phyloP scores from a whole-genome alignment of 108 stramenopile species.

The Fragilaria crotonensis region DNA sequence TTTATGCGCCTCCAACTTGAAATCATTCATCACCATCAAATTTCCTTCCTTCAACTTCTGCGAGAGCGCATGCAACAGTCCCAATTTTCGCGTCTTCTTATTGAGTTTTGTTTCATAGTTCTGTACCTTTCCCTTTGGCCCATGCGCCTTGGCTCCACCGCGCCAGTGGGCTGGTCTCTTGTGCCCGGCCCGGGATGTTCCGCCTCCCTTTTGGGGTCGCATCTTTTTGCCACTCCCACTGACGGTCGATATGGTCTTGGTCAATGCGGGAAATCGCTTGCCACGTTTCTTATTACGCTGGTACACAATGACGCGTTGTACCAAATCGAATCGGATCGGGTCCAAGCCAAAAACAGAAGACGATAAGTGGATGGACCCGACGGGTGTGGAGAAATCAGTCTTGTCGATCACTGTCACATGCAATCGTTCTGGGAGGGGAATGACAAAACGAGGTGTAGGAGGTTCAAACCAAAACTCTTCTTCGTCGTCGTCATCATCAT shows the following conservation, averaged over 20 bases:
- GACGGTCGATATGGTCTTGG: slow-evolving; percentile 77
- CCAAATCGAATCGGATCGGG: slow-evolving; percentile 70
- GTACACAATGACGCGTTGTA: slow-evolving; percentile 65
- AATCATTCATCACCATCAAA: slow-evolving; percentile 53
- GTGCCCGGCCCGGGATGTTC: slow-evolving; percentile 84
- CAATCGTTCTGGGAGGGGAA: slow-evolving; percentile 74
- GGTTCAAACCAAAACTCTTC: slow-evolving; percentile 1
- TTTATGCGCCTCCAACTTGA: slow-evolving; percentile 57
- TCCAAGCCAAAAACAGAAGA: slow-evolving; percentile 53
- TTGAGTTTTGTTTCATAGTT: slow-evolving; percentile 85
- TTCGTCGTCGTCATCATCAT: slow-evolving; percentile 3
- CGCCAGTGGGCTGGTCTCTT: slow-evolving; percentile 87
- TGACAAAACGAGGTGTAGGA: slow-evolving; percentile 3
- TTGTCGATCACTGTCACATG: slow-evolving; percentile 39
- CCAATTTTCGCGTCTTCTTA: slow-evolving; percentile 74
- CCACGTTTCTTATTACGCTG: slow-evolving; percentile 81
- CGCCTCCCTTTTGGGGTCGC: slow-evolving; percentile 79
- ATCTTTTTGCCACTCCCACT: slow-evolving; percentile 82
- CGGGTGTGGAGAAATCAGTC: slow-evolving; percentile 7
- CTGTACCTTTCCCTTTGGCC: slow-evolving; percentile 65
- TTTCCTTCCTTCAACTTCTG: slow-evolving; percentile 84
- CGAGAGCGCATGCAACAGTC: slow-evolving; percentile 55
- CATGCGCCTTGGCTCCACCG: slow-evolving; percentile 92
- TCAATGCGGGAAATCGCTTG: slow-evolving; percentile 58
- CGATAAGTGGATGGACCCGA: slow-evolving; percentile 61